Conservation (phyloP, 345 rosid genomes). For the Rhodomyrtus tomentosa region DNA sequence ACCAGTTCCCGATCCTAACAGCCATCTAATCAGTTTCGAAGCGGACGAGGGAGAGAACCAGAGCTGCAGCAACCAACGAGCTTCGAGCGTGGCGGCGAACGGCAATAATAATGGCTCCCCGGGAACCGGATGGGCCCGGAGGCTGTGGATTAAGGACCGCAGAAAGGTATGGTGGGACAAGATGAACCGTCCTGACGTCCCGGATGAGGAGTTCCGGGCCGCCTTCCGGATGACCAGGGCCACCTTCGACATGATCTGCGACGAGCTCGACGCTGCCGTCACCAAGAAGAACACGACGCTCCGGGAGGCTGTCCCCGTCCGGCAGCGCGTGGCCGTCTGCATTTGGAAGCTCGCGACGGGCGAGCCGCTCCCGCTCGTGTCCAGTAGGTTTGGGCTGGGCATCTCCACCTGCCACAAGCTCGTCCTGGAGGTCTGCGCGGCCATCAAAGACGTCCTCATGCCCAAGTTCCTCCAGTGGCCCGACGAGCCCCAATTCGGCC, state of each 20-base stretch:
- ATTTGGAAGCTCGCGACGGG: slow-evolving; percentile 80
- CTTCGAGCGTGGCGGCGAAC: slow-evolving; percentile 1
- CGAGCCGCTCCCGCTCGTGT: slow-evolving; percentile 67
- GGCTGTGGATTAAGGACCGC: slow-evolving; percentile 81
- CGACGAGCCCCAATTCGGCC: slow-evolving; percentile 19
- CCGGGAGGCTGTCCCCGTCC: slow-evolving; percentile 79
- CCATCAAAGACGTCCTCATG: slow-evolving; percentile 58
- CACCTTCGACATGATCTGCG: slow-evolving; percentile 62
- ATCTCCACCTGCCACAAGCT: slow-evolving; percentile 86
- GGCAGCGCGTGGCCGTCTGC: slow-evolving; percentile 74
- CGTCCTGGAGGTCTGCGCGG: slow-evolving; percentile 72
- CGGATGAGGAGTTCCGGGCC: slow-evolving; percentile 56
- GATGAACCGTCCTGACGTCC: slow-evolving; percentile 45
- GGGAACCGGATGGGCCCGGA: slow-evolving; percentile 25
- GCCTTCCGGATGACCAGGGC: slow-evolving; percentile 71
- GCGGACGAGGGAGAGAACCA: neutral
- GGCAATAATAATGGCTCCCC: neutral
- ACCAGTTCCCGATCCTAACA: neutral
- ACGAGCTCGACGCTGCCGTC: slow-evolving; percentile 53
- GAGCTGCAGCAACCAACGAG: neutral
- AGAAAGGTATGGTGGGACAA: slow-evolving; percentile 85
- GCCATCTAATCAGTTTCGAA: no score
- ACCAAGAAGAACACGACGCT: slow-evolving; percentile 84
- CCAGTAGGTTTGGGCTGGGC: slow-evolving; percentile 71
- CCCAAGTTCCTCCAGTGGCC: slow-evolving; percentile 70